Evolutionary conservation across 148 eudicot species (phyloP).

Genomic region (Camellia lanceoleosa): DNA sequence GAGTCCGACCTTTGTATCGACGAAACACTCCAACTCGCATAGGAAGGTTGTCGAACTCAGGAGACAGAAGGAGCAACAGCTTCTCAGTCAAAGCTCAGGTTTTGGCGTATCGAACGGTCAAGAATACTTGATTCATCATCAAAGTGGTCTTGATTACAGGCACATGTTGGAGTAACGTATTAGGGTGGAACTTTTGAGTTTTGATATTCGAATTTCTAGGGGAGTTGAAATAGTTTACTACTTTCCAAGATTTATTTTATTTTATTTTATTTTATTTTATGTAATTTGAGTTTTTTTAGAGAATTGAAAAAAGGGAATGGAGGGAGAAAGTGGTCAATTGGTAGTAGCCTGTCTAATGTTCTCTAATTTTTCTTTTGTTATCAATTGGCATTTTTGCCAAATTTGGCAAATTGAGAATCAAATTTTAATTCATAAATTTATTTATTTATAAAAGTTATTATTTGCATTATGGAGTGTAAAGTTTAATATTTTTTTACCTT

Average conservation of each 20-base stretch:
- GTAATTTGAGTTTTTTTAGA: not conserved
- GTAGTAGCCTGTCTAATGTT: conserved; percentile 27
- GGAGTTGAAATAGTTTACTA: not conserved
- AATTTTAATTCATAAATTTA: not conserved
- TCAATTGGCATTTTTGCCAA: not conserved
- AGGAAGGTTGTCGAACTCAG: conserved; percentile 89
- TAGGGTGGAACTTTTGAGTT: not conserved
- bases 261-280: not conserved
- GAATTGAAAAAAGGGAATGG: not conserved
- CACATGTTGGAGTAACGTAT: conserved; percentile 26
- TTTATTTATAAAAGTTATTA: not conserved
- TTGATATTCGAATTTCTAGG: not conserved
- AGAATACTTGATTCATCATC: conserved; percentile 65
- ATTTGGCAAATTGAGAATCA: conserved; percentile 7
- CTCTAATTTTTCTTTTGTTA: conserved; percentile 6
- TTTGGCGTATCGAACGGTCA: conserved; percentile 47
- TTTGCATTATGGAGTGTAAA: too few species aligned
- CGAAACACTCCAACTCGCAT: conserved; percentile 90
- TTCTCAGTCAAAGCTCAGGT: conserved; percentile 29
- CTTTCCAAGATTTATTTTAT: conserved; percentile 15
- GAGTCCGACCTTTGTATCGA: conserved; percentile 81
- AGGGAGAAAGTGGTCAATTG: conserved; percentile 29
- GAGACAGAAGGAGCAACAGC: conserved; percentile 69
- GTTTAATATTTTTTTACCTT: not conserved
- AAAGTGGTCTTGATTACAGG: conserved; percentile 48